Conservation (phyloP, 495 filamentous ascomycete genomes). For the Neurospora sublineolata region DNA sequence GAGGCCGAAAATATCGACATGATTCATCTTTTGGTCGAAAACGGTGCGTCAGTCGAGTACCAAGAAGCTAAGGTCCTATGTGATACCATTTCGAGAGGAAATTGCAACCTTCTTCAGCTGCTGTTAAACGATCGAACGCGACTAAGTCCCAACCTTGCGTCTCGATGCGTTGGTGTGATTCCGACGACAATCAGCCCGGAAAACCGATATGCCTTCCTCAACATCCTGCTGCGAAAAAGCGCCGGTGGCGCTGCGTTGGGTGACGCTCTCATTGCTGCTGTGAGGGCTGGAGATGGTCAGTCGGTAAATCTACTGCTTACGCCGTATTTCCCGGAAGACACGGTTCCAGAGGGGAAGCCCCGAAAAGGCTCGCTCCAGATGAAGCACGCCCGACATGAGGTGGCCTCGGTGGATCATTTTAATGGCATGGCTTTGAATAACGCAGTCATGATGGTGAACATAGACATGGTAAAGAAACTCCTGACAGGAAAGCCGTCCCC, state of each 20-base stretch:
- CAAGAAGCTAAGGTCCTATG: slow-evolving; percentile 28
- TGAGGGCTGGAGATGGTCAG: slow-evolving; percentile 25
- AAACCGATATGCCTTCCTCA: slow-evolving; percentile 28
- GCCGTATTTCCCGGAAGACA: slow-evolving; percentile 22
- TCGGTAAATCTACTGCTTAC: slow-evolving; percentile 31
- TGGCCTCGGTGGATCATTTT: slow-evolving; percentile 34
- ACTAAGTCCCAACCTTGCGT: slow-evolving; percentile 28
- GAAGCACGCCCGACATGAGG: slow-evolving; percentile 27
- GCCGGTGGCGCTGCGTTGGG: slow-evolving; percentile 26
- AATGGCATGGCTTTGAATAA: slow-evolving; percentile 29
- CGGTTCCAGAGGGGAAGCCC: slow-evolving; percentile 6
- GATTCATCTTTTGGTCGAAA: slow-evolving; percentile 31
- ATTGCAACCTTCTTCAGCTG: slow-evolving; percentile 27
- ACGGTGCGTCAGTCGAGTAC: slow-evolving; percentile 36
- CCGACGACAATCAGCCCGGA: slow-evolving; percentile 31
- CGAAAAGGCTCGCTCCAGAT: slow-evolving; percentile 17
- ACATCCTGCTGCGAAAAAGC: slow-evolving; percentile 29
- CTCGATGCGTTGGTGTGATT: slow-evolving; percentile 30
- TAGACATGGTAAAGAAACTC: slow-evolving; percentile 28
- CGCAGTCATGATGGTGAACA: slow-evolving; percentile 26
- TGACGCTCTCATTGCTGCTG: slow-evolving; percentile 31
- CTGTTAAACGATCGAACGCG: slow-evolving; percentile 24
- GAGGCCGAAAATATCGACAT: slow-evolving; percentile 31
- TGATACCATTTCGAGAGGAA: slow-evolving; percentile 24
- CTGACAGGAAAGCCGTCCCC: slow-evolving; percentile 26